Conservation (phyloP, 345 rosid genomes). For the Capsella bursapastoris region DNA sequence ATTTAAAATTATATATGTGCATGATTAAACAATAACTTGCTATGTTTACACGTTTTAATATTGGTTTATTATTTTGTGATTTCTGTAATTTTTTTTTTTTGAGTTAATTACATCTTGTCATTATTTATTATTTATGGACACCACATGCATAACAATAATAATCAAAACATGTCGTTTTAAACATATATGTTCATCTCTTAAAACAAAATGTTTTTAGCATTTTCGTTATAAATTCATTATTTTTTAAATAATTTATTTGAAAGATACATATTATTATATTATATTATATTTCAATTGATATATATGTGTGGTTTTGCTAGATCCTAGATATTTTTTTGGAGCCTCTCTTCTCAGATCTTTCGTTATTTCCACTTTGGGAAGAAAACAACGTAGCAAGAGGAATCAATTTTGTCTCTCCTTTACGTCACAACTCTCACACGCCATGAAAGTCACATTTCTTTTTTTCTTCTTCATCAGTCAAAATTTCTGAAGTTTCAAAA, state of each 20-base stretch:
- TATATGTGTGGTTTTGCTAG: constrained; percentile 28
- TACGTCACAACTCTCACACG: not conserved
- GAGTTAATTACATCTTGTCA: not conserved
- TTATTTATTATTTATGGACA: not conserved
- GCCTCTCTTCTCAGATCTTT: constrained; percentile 8
- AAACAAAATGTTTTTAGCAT: too few relatives aligned
- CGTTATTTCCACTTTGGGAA: constrained; percentile 29
- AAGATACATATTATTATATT: not conserved
- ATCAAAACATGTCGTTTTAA: not conserved
- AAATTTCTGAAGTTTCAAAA: not conserved
- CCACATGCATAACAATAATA: not conserved
- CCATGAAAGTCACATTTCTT: not conserved
- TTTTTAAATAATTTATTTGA: not conserved
- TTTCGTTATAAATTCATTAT: too few relatives aligned
- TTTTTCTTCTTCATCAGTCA: not conserved
- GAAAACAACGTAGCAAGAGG: constrained; percentile 29
- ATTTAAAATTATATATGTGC: not conserved
- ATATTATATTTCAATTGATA: not conserved
- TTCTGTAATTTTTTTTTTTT: not conserved
- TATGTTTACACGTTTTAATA: not conserved
- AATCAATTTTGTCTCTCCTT: constrained; percentile 18
- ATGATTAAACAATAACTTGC: not conserved
- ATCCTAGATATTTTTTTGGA: constrained; percentile 16
- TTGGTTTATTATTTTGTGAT: not conserved
- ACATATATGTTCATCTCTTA: too few relatives aligned